Evolutionary conservation across 2,329 filamentous ascomycete genomes (phyloP), one percentile per base, ranked within the genome.

Genomic region (Scedosporium apiospermum): DNA sequence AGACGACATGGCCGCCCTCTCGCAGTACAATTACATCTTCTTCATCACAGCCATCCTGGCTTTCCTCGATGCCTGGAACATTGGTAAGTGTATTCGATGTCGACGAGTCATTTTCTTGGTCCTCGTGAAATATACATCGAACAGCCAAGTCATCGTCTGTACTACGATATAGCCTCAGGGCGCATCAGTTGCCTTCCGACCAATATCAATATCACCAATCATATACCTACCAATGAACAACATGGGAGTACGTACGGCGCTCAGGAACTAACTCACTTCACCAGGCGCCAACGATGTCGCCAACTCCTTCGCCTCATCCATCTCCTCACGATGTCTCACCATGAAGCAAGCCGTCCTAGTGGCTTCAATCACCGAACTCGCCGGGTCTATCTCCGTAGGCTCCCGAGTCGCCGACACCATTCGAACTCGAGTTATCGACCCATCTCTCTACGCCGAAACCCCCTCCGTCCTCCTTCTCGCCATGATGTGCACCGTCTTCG

Each of bases 61-160:
- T 30, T 77, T 82, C 62, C 77, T 85, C 34, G 82, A 85, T 72
- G 81, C 81, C 21, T 85, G 78, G 78, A 85, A 85, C 70, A 85
- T 84, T 65, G 82, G 82, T 77, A 65, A 63, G 73, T 67, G 58
- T 64, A 64, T 64, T 18, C 4, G n/a, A 9, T 5, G 6, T 18
- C 6, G 5, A n/a, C 16, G 7, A 27, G 5, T 18, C 21, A 6
- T 26, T 57, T 3, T 57, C 5, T 46, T n/a, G 27, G 6, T 9
- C 30, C 30, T 34, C 30, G 7, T 9, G 6, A 34, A 9, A 38
- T 38, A 14, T 38, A 14, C 34, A 14, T 38, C 34, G 12, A 38
- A 38, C 34, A 6, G 12, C 9, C 34, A 12, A 12, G 34, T 4
- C 30, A 2, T 3, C 34, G 10, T 6, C 34, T 12, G 34, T 38